phyloP scores from a whole-genome alignment of 1,139 yeast species.

The Hemisphaericaspora lyxosophila region DNA sequence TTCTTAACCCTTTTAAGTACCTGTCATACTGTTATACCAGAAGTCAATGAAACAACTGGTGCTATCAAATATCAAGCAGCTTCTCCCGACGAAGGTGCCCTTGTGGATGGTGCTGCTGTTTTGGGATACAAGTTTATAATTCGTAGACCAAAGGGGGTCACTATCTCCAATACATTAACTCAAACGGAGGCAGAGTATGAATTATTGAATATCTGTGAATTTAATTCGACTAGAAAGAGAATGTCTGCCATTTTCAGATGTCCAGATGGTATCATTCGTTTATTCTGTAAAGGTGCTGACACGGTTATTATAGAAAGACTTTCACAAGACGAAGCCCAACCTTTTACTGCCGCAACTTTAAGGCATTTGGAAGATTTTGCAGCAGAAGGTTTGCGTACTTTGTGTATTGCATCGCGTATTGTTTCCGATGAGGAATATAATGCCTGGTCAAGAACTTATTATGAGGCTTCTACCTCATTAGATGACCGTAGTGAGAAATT shows the following conservation, averaged over 20 bases:
- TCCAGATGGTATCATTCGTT: constrained; percentile 87
- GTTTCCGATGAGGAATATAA: constrained; percentile 77
- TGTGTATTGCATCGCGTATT: constrained; percentile 87
- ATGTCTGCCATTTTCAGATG: constrained; percentile 95
- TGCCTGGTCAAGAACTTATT: constrained; percentile 61
- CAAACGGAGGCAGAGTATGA: constrained; percentile 53
- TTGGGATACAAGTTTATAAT: constrained; percentile 82
- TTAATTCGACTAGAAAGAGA: constrained; percentile 94
- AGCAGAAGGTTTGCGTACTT: constrained; percentile 89
- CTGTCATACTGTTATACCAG: constrained; percentile 98
- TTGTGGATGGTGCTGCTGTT: constrained; percentile 89
- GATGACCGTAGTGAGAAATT: constrained; percentile 71
- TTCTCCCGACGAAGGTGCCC: constrained; percentile 98
- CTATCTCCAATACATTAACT: constrained; percentile 55
- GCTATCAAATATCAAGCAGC: constrained; percentile 92
- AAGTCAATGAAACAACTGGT: constrained; percentile 58
- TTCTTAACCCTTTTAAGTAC: constrained; percentile 84
- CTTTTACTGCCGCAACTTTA: constrained; percentile 77
- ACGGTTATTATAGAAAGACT: constrained; percentile 89
- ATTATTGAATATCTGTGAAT: constrained; percentile 87
- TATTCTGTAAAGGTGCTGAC: constrained; percentile 97
- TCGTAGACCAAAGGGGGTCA: constrained; percentile 82
- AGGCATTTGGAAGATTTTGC: constrained; percentile 96
- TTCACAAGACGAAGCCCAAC: constrained; percentile 61
- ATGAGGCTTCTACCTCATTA: constrained; percentile 80